Percentiles rank a stretch among this genome's conserved stretches.
Conservation (phyloP, 129 eudicot species). For the Chrysanthemum makinoi region DNA sequence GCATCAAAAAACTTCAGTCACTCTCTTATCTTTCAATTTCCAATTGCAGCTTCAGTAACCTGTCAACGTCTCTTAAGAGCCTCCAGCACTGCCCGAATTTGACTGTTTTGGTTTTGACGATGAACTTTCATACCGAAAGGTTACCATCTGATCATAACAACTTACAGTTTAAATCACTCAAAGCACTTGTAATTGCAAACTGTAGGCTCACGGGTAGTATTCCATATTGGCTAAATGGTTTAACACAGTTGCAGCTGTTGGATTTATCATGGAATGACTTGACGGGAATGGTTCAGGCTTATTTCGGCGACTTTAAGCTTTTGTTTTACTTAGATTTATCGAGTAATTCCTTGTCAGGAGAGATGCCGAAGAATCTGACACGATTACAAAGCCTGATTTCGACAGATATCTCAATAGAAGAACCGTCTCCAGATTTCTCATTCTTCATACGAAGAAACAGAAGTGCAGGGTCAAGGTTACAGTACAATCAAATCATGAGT, state of each 20-base stretch:
- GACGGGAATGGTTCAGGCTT: slow-evolving; percentile 52
- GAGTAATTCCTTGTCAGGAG: no score
- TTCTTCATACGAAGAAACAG: no score
- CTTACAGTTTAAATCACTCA: slow-evolving; percentile 39
- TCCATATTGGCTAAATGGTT: slow-evolving; percentile 52
- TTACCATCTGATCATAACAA: slow-evolving; percentile 32
- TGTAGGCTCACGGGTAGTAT: slow-evolving; percentile 53
- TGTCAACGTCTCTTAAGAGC: slow-evolving; percentile 38
- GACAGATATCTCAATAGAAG: no score
- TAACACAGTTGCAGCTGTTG: slow-evolving; percentile 42
- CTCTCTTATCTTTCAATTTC: slow-evolving; percentile 57
- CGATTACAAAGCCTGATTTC: no score
- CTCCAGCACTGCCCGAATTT: slow-evolving; percentile 57
- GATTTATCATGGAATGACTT: slow-evolving; percentile 65
- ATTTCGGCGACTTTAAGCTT: slow-evolving; percentile 40
- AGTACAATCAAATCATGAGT: no score
- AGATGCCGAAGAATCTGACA: no score
- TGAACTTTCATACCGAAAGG: slow-evolving; percentile 47
- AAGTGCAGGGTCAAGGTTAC: no score
- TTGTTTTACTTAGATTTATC: no score
- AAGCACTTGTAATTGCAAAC: slow-evolving; percentile 49
- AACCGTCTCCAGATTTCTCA: no score
- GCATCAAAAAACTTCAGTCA: slow-evolving; percentile 45
- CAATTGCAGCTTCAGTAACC: slow-evolving; percentile 47
- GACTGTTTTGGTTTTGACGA: slow-evolving; percentile 51